Base-by-base conservation (phyloP, 2,329 filamentous ascomycete species). In the Sporothrix sp. region DNA sequence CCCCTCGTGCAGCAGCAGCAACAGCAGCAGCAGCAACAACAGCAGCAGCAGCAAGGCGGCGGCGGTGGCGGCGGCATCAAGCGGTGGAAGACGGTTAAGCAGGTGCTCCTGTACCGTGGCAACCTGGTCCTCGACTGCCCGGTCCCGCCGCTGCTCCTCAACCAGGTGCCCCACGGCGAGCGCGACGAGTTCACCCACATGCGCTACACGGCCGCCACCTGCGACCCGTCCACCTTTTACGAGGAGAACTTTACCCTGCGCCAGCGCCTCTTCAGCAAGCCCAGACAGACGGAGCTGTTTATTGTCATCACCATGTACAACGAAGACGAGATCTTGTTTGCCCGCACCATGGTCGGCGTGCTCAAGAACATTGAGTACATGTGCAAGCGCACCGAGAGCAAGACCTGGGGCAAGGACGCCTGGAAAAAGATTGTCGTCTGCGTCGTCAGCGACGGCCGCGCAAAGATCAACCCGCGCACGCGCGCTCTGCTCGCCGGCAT, bases 351-450 rank as follows among this genome's bases (percentile, higher is more conserved):
- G 87, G 87, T 84, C 45, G 93, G 93, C 66, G 89, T 98, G 5
- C 91, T 97, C 74, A 97, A 98, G 72, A 98, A 98, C 66, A 87
- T 98, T 59, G 91, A 96, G 66, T 90, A 91, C 73, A 96, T 98
- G 87, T 96, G 93, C 68, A 88, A 86, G 54, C 81, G 91, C 45
- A 88, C 84, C 40, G 88, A 85, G 65, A 95, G 89, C 69, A 95
- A 95, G 70, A 97, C 91, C 1, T 98, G 93, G 93, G 93, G 93
- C 58, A 93, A 94, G 66, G 88, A 95, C 61, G 90, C 91, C 4
- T 98, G 93, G 93, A 97, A 98, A 73, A 98, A 98, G 74, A 97
- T 98, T 60, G 93, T 98, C 9, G 93, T 98, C 10, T 97, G 91
- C 66, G 82, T 98, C 39, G 93, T 98, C 58, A 96, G 89, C 60